A percentile compares a stretch with the other conserved stretches of the same genome.
These are phyloP conservation scores for Meira nashicola DNA, from an alignment of 1,284 basidiomycete genomes.

Conservation along the genomic window DNA sequence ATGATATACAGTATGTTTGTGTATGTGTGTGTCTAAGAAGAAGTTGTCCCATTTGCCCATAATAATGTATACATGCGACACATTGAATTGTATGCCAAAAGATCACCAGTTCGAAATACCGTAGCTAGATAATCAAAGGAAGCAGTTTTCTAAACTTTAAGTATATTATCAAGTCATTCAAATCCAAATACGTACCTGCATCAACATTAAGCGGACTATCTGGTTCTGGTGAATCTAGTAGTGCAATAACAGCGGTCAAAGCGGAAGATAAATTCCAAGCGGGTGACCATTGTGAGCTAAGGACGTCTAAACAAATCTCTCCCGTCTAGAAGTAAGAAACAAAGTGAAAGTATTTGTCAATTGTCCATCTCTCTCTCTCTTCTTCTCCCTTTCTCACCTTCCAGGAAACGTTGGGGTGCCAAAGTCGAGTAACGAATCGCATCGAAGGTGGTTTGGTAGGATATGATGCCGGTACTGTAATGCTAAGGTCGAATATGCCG, in stretches of 20 bases:
- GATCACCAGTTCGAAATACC: conserved; percentile 14
- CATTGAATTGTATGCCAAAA: conserved; percentile 8
- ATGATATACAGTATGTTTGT: too few species aligned
- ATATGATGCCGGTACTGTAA: conserved; percentile 34
- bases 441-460: conserved; percentile 49
- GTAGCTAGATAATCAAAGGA: conserved; percentile 5
- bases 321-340: conserved; percentile 31
- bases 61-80: conserved; percentile 14
- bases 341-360: conserved; percentile 1
- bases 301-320: conserved; percentile 52
- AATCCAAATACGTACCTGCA: conserved; percentile 31
- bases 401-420: conserved; percentile 48
- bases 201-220: conserved; percentile 52
- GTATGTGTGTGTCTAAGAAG: too few species aligned
- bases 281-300: conserved; percentile 49
- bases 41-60: not conserved
- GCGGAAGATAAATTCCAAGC: conserved; percentile 50
- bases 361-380: too few species aligned
- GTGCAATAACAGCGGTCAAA: conserved; percentile 45
- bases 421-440: conserved; percentile 41
- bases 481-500: conserved; percentile 33
- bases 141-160: not conserved
- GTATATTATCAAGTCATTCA: too few species aligned
- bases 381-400: too few species aligned
- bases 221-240: conserved; percentile 50